phyloP scores from a whole-genome alignment of 148 eudicot species.

The Limonium bicolor region DNA sequence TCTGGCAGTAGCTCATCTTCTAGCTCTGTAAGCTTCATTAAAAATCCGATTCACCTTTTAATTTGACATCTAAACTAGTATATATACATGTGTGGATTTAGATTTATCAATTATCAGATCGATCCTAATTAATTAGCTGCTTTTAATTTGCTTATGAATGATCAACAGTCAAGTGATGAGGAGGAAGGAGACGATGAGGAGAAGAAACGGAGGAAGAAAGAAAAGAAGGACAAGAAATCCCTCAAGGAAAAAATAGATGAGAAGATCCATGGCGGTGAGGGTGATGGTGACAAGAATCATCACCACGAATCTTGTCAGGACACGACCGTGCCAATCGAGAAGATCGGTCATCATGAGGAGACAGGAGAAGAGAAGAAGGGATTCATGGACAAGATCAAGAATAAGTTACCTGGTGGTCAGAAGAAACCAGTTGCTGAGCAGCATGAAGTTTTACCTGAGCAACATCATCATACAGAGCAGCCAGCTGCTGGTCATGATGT shows the following conservation, averaged over 20 bases:
- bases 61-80: too few species aligned
- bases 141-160: background rate
- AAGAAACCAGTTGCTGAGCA: too few species aligned
- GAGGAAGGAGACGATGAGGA: constrained; percentile 5
- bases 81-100: too few species aligned
- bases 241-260: background rate
- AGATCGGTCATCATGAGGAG: constrained; percentile 5
- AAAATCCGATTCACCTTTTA: background rate
- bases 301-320: too few species aligned
- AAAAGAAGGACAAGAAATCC: constrained; percentile 5
- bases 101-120: background rate
- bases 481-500: too few species aligned
- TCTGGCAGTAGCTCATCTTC: constrained; percentile 4
- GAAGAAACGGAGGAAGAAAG: constrained; percentile 1
- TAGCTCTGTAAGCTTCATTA: constrained; percentile 3
- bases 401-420: too few species aligned
- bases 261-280: background rate
- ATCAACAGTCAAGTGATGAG: constrained; percentile 4
- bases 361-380: too few species aligned
- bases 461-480: background rate
- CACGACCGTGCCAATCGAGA: constrained; percentile 1
- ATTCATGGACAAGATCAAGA: too few species aligned
- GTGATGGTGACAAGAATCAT: background rate
- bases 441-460: background rate
- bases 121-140: background rate